Percentiles rank a stretch among this genome's conserved stretches.
These are phyloP conservation scores for Tardiomyces depauwii DNA, from an alignment of 1,139 yeast species.

Conservation along the genomic window DNA sequence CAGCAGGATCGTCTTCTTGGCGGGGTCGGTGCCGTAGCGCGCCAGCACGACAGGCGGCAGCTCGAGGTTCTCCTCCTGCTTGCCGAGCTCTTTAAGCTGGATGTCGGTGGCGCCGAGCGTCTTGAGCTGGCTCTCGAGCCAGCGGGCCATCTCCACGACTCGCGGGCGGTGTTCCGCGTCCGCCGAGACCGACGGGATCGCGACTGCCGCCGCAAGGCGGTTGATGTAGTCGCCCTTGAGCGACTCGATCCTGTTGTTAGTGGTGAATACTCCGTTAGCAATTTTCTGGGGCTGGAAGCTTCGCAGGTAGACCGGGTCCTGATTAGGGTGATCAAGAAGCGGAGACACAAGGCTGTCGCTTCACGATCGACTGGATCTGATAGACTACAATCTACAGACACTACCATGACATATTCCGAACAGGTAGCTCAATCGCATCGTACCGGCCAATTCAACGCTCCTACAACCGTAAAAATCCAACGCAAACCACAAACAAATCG, in stretches of 20 bases:
- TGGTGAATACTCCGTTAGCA: too few relatives aligned
- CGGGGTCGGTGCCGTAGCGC: constrained; percentile 69
- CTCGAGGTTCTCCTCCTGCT: constrained; percentile 65
- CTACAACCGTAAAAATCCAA: too few relatives aligned
- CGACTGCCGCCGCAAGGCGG: constrained; percentile 62
- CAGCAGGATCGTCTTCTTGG: constrained; percentile 75
- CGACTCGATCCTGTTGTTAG: constrained; percentile 15
- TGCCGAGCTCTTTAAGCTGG: constrained; percentile 71
- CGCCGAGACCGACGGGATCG: constrained; percentile 89
- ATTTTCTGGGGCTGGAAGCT: too few relatives aligned
- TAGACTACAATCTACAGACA: too few relatives aligned
- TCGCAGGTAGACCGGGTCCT: too few relatives aligned
- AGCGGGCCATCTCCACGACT: constrained; percentile 77
- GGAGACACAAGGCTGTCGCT: too few relatives aligned
- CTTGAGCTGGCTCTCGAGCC: constrained; percentile 56
- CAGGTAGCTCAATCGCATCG: too few relatives aligned
- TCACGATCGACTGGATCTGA: too few relatives aligned
- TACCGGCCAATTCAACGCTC: too few relatives aligned
- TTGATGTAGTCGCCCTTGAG: constrained; percentile 24
- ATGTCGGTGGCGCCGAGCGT: constrained; percentile 71
- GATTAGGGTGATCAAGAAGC: too few relatives aligned
- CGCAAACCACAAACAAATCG: too few relatives aligned
- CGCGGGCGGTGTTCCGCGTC: constrained; percentile 81
- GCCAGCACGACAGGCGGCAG: constrained; percentile 92
- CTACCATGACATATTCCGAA: too few relatives aligned